Evolutionary conservation across 2,329 filamentous ascomycete species (phyloP), one percentile per base, ranked within the genome.

Genomic region (Calycina herbarum): DNA sequence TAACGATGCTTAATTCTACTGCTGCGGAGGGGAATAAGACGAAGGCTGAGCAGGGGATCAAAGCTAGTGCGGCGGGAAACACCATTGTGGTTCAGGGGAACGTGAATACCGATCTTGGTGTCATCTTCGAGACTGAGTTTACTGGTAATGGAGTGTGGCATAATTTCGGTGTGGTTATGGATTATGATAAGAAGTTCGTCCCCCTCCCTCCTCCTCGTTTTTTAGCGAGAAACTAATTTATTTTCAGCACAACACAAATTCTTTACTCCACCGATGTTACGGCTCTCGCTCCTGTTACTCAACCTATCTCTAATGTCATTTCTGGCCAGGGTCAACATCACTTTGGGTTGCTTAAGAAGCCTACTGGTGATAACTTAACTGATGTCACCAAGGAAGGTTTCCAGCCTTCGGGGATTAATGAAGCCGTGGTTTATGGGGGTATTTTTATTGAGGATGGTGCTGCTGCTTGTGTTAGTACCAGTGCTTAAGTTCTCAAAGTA

Each of bases 341-440:
- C 73, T 82, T 89, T 61, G 86, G 86, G 42, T 73, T 88, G 1
- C 77, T 89, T 66, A 89, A 89, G 81, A 88, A 88, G 79, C 81
- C 83, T 5, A 71, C 69, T 6, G 68, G 72, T n/a, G 67, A 67
- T 13, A 64, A 64, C 79, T 82, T 59, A 79, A 82, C 63, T 68
- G 81, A 85, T 70, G 78, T 85, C 48, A 79, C 78, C 57, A 81
- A 80, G 72, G 73, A 79, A 48, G 84, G 82, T 5, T 79, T 78
- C 69, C 84, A 86, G 73, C 77, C 79, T 66, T 69, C 76, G 10
- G 79, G 77, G 29, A 81, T 86, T 64, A 73, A 85, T 70, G 84
- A 86, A 74, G 83, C 83, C 1, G 71, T 86, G 48, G 78, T 85
- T 40, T 86, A 79, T 69, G 81, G 79, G 0, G 82, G 83, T 5